phyloP scores from a whole-genome alignment of 805 yeast species.

The Yamadazyma endophytica region DNA sequence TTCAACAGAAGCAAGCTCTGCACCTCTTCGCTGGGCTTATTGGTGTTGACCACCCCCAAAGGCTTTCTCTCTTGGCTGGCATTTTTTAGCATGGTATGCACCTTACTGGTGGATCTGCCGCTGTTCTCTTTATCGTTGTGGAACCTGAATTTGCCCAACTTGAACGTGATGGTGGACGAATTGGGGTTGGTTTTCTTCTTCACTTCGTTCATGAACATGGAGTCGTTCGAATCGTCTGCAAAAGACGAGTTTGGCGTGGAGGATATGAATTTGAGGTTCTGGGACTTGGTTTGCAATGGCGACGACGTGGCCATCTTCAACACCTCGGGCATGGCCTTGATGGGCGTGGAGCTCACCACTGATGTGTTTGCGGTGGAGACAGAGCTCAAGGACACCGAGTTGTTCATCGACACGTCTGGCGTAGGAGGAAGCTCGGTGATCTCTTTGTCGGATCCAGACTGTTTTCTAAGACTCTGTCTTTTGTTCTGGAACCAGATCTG shows the following conservation, averaged over 20 bases:
- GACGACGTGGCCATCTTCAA: constrained; percentile 8
- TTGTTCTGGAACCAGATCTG: constrained; percentile 97
- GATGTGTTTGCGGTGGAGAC: constrained; percentile 2
- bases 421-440: constrained; percentile 43
- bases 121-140: constrained; percentile 16
- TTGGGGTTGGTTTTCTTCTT: constrained; percentile 28
- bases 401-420: constrained; percentile 14
- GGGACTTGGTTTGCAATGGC: no score
- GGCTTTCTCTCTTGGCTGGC: constrained; percentile 20
- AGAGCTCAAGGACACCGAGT: constrained; percentile 4
- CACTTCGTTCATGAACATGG: constrained; percentile 17
- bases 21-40: constrained; percentile 27
- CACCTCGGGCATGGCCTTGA: no score
- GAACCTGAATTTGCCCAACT: constrained; percentile 22
- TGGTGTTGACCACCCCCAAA: constrained; percentile 19
- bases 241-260: constrained; percentile 15
- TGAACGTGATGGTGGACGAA: constrained; percentile 32
- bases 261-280: no score
- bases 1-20: constrained; percentile 38
- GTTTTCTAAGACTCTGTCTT: constrained; percentile 74
- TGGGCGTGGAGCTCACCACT: constrained; percentile 22
- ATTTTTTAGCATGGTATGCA: constrained; percentile 16
- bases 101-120: constrained; percentile 11
- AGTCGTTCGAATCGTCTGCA: constrained; percentile 11
- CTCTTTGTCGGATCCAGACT: constrained; percentile 31